Percentiles rank a stretch among this genome's conserved stretches.
Conservation (phyloP, 192 early-diverging fungal genomes). For the Martensiomyces pterosporus region DNA sequence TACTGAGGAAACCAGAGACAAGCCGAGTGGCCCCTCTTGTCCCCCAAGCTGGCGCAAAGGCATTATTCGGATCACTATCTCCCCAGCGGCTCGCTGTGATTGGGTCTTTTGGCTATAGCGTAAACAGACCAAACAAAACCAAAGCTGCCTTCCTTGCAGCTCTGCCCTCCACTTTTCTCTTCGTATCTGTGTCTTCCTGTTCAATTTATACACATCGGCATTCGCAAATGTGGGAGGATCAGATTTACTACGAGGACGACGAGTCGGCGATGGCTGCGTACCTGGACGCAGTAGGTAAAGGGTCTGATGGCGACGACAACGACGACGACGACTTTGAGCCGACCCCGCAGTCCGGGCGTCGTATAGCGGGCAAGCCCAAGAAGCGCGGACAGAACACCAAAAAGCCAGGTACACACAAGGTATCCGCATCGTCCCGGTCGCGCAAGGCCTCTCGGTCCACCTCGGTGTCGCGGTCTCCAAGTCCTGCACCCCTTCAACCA, state of each 20-base stretch:
- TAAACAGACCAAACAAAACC: too few species aligned
- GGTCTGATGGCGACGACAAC: conserved; percentile 4
- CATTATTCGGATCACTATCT: too few species aligned
- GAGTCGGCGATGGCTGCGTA: conserved; percentile 48
- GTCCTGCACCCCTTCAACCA: conserved; percentile 7
- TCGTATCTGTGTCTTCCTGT: too few species aligned
- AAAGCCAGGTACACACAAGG: too few species aligned
- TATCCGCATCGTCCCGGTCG: too few species aligned
- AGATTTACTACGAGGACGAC: conserved; percentile 44
- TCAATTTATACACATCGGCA: background rate
- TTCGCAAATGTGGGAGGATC: conserved; percentile 40
- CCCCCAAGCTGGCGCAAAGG: too few species aligned
- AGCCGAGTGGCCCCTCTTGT: too few species aligned
- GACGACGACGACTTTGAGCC: conserved; percentile 41
- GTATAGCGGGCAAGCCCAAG: conserved; percentile 2
- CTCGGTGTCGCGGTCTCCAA: conserved; percentile 5
- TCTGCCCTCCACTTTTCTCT: too few species aligned
- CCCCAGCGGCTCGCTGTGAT: too few species aligned
- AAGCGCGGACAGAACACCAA: conserved; percentile 1
- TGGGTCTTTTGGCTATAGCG: too few species aligned
- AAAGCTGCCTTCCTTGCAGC: background rate
- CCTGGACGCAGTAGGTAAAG: conserved; percentile 12
- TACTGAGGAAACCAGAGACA: too few species aligned
- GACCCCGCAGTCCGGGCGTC: background rate
- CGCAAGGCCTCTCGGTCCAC: background rate